Evolutionary conservation across 2,329 filamentous ascomycete genomes (phyloP), one percentile per base, ranked within the genome.

Genomic region (Didymella exigua): DNA sequence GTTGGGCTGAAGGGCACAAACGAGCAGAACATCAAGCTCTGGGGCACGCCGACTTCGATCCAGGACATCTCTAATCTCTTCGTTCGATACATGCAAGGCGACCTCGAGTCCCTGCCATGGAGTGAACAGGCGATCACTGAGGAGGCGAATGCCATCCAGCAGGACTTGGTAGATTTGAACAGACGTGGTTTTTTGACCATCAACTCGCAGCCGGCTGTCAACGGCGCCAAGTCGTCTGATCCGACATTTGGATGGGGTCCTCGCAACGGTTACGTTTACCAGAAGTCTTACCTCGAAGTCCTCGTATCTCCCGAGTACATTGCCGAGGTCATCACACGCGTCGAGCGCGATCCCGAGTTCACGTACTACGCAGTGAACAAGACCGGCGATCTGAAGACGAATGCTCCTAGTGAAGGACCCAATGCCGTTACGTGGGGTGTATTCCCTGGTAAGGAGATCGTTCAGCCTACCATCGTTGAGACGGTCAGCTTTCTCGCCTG

Each of bases 351-450:
- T 67, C 84, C 88, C 3, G 89, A 96, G 63, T 80, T 99, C 70
- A 97, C 93, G 0, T 99, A 96, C 79, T 96, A 98, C 69, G 91
- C 92, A 41, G 91, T 97, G 58, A 95, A 90, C 67, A 93, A 91
- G 75, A 82, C 84, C 18, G 93, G 93, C 24, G 85, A 88, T 53
- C 82, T 98, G 51, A 87, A 87, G 75, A 95, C 91, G 24, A 98
- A 99, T 70, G 87, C 91, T 1, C 87, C 88, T 8, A 85, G 86
- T 19, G 91, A 96, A 65, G 90, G 91, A 5, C 95, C 95, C 31
- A 99, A 99, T 68, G 95, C 95, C n/a, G 90, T 99, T 44, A 99
- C 95, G 1, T 99, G 95, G 95, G 95, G 95, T 76, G 96, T 99
- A 29, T 99, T 98, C 80, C 93, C 95, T 0, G 95, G 95, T 54